Percentiles rank a stretch among this genome's conserved stretches.
Conservation (phyloP, 768 basidiomycete genomes). For the Pleurotus tuber-regium region DNA sequence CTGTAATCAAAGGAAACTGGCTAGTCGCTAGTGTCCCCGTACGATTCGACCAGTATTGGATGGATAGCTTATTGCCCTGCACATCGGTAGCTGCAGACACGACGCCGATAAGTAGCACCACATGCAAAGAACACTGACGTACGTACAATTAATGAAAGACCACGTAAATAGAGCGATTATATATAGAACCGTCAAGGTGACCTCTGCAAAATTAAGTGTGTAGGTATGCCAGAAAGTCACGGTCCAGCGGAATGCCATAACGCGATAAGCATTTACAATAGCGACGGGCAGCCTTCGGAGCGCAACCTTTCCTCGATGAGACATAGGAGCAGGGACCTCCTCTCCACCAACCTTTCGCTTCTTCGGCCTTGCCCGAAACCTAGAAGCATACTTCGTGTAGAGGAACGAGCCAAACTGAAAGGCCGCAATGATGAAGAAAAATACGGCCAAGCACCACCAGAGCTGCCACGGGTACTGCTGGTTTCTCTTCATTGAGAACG, state of each 20-base stretch:
- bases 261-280: constrained; percentile 14
- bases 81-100: constrained; percentile 9
- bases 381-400: neutral
- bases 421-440: neutral
- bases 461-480: constrained; percentile 3
- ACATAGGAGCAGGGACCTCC: neutral
- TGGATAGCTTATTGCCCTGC: neutral
- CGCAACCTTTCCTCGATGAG: neutral
- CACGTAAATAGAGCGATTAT: constrained; percentile 7
- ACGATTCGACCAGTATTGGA: constrained; percentile 18
- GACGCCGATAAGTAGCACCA: neutral
- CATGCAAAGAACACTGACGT: neutral
- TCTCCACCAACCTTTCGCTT: neutral
- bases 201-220: constrained; percentile 30
- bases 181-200: constrained; percentile 3
- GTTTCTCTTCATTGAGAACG: constrained; percentile 4
- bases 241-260: constrained; percentile 18
- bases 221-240: constrained; percentile 27
- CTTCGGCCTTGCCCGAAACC: neutral
- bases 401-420: neutral
- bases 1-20: constrained; percentile 42
- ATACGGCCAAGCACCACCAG: constrained; percentile 6
- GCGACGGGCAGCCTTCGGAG: constrained; percentile 15
- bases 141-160: constrained; percentile 3
- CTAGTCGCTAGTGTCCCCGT: constrained; percentile 26